These are phyloP conservation scores for Bipolaris gigantea DNA, from an alignment of 2,329 filamentous ascomycete species.

Conservation along the genomic window DNA sequence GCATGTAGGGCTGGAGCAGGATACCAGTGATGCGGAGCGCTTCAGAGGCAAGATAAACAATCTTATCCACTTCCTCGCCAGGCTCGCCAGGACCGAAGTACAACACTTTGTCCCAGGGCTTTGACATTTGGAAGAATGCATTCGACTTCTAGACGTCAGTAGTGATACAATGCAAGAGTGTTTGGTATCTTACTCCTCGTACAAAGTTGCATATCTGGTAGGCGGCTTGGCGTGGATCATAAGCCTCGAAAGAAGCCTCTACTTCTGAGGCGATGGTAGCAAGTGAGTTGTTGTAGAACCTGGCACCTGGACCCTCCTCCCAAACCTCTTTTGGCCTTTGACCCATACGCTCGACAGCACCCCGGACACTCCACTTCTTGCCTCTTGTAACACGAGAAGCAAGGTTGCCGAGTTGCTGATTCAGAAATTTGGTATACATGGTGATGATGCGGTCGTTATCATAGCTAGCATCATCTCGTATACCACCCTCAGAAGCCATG, in stretches of 20 bases:
- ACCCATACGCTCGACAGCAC: conserved; percentile 55
- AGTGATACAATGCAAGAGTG: background rate
- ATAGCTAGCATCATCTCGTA: conserved; percentile 80
- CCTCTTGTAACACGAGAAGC: conserved; percentile 68
- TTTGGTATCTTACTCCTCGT: conserved; percentile 26
- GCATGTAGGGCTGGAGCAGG: conserved; percentile 89
- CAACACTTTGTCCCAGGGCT: conserved; percentile 68
- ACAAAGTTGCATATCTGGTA: conserved; percentile 33
- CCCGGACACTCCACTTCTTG: conserved; percentile 68
- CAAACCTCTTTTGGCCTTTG: conserved; percentile 32
- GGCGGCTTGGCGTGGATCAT: conserved; percentile 35
- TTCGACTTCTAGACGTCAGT: conserved; percentile 57
- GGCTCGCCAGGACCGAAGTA: conserved; percentile 29
- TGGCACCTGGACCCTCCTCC: conserved; percentile 31
- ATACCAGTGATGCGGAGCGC: conserved; percentile 78
- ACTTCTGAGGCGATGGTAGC: conserved; percentile 23
- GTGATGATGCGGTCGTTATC: conserved; percentile 75
- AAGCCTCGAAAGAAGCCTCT: conserved; percentile 27
- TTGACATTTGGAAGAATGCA: conserved; percentile 63
- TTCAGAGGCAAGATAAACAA: conserved; percentile 74
- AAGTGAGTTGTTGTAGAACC: conserved; percentile 46
- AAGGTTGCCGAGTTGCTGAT: conserved; percentile 79
- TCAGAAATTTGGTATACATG: conserved; percentile 78
- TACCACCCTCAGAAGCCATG: conserved; percentile 76
- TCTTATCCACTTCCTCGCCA: conserved; percentile 42